Evolutionary conservation across 257 asterid species (phyloP).

Genomic region (Linaria vulgaris): DNA sequence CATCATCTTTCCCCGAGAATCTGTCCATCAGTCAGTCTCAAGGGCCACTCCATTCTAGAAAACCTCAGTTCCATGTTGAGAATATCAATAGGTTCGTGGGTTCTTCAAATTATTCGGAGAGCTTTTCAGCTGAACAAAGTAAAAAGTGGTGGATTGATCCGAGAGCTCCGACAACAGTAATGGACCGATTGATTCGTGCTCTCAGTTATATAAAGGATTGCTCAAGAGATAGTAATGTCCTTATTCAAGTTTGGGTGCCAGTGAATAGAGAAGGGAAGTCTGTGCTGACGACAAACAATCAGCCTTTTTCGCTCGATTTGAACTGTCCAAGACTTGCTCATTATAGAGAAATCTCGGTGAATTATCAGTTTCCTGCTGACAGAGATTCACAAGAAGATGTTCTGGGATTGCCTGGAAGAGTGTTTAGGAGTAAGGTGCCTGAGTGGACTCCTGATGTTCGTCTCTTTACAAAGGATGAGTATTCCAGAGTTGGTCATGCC

Average conservation of each 20-base stretch:
- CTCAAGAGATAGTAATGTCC: constrained; percentile 53
- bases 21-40: constrained; percentile 46
- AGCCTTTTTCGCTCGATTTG: constrained; percentile 58
- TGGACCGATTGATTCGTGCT: constrained; percentile 66
- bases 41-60: constrained; percentile 31
- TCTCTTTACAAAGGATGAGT: constrained; percentile 70
- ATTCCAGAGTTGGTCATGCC: constrained; percentile 72
- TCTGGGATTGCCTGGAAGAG: constrained; percentile 88
- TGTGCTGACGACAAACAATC: constrained; percentile 65
- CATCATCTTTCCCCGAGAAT: constrained; percentile 49
- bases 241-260: constrained; percentile 91
- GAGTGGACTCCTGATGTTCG: constrained; percentile 98
- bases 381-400: constrained; percentile 59
- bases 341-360: constrained; percentile 70
- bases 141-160: constrained; percentile 77
- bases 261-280: constrained; percentile 58
- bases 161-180: constrained; percentile 53
- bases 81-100: constrained; percentile 26
- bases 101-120: constrained; percentile 26
- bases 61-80: constrained; percentile 27
- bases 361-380: constrained; percentile 70
- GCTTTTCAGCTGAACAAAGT: constrained; percentile 39
- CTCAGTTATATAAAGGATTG: constrained; percentile 52
- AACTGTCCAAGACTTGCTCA: constrained; percentile 67
- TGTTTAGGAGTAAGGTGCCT: constrained; percentile 67